phyloP scores from a whole-genome alignment of 345 rosid genomes.

The Gossypium mustelinum region DNA sequence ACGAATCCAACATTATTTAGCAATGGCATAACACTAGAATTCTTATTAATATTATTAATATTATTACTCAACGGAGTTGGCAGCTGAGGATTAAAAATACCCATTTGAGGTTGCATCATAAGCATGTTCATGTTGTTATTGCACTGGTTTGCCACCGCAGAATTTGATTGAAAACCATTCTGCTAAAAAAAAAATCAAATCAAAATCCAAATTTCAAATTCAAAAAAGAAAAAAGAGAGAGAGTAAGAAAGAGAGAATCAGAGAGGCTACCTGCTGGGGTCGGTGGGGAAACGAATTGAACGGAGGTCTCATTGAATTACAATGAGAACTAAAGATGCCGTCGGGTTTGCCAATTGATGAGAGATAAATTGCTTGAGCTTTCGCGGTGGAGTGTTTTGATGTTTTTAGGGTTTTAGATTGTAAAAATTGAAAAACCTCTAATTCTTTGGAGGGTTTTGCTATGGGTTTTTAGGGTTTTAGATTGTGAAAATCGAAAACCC shows the following conservation, averaged over 20 bases:
- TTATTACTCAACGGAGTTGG: neutral
- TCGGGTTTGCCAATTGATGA: neutral
- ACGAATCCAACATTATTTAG: constrained; percentile 9
- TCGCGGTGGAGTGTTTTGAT: neutral
- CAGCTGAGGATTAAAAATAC: constrained; percentile 12
- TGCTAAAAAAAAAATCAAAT: constrained; percentile 9
- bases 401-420: neutral
- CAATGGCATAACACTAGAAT: neutral
- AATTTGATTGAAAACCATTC: constrained; percentile 6
- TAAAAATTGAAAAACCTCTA: no score
- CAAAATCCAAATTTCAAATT: neutral
- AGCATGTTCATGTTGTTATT: constrained; percentile 5
- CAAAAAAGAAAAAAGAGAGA: neutral
- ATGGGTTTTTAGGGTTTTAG: neutral
- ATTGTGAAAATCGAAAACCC: neutral
- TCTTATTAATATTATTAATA: neutral
- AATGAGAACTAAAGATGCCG: neutral
- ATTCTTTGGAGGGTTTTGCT: neutral
- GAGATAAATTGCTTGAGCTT: neutral
- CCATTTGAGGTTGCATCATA: constrained; percentile 10
- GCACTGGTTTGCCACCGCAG: neutral
- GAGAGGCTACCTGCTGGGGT: constrained; percentile 9
- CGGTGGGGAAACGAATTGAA: constrained; percentile 7
- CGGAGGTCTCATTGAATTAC: neutral
- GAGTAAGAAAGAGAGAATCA: neutral